Conservation (phyloP, 805 yeast species). For the Starmerella asiatica region DNA sequence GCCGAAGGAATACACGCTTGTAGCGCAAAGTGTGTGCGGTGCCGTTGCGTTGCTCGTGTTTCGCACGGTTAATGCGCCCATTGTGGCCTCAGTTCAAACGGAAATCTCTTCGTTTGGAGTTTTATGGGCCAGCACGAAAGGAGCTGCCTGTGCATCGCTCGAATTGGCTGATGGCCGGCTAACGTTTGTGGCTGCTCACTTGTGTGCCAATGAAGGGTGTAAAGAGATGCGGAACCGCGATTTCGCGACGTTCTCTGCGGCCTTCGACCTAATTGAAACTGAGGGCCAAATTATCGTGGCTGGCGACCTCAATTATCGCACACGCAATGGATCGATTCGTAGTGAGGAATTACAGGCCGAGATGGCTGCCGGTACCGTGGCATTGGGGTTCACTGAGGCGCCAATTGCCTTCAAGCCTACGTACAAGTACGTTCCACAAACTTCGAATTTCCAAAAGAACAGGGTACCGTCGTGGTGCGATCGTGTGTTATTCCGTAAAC, state of each 20-base stretch:
- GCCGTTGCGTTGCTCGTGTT: constrained; percentile 25
- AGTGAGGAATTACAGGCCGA: constrained; percentile 41
- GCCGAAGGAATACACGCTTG: constrained; percentile 15
- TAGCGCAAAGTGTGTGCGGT: constrained; percentile 21
- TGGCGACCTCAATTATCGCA: constrained; percentile 81
- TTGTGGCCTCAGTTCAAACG: background rate
- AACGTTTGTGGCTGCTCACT: constrained; percentile 58
- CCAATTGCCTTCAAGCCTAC: constrained; percentile 62
- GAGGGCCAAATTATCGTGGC: constrained; percentile 49
- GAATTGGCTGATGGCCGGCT: constrained; percentile 35
- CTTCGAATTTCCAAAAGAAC: constrained; percentile 39
- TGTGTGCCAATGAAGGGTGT: constrained; percentile 68
- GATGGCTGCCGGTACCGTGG: constrained; percentile 33
- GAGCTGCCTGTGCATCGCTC: constrained; percentile 43
- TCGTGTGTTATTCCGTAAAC: constrained; percentile 41
- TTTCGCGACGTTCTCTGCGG: constrained; percentile 36
- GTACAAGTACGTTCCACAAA: constrained; percentile 48
- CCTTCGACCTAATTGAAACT: constrained; percentile 48
- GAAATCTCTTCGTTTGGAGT: constrained; percentile 34
- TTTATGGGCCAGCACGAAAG: constrained; percentile 54
- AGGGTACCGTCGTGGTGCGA: constrained; percentile 88
- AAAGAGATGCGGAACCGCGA: constrained; percentile 41
- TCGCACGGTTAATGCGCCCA: constrained; percentile 17
- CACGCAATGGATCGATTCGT: constrained; percentile 27
- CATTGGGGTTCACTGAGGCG: constrained; percentile 55